Conservation (phyloP, 2,329 filamentous ascomycete species). For the Monosporascus sp. region DNA sequence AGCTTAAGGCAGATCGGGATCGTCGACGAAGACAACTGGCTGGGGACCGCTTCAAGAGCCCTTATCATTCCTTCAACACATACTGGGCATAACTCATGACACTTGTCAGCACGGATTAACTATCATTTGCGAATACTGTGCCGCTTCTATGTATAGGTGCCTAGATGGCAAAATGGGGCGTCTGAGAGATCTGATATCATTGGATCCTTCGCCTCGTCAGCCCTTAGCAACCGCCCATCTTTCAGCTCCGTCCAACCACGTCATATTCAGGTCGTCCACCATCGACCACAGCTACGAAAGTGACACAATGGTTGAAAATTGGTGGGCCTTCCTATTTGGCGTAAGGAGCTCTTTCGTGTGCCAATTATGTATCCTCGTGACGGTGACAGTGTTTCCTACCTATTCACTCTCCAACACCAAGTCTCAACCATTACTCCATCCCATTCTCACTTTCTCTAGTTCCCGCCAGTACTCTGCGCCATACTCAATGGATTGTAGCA, state of each 20-base stretch:
- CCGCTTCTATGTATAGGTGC: no score
- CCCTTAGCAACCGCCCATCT: background rate
- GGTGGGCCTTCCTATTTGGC: background rate
- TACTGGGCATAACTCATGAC: no score
- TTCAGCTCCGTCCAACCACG: background rate
- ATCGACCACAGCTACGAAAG: background rate
- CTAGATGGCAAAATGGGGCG: no score
- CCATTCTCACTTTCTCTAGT: background rate
- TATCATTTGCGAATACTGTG: no score
- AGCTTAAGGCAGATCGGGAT: no score
- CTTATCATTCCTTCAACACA: no score
- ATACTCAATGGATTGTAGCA: background rate
- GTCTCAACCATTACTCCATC: background rate
- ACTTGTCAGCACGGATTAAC: no score
- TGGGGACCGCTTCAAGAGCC: no score
- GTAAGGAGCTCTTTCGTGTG: background rate
- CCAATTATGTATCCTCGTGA: background rate
- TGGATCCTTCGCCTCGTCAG: background rate
- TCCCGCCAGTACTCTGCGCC: background rate
- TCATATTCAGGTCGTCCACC: background rate
- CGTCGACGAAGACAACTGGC: no score
- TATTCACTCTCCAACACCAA: background rate
- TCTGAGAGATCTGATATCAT: no score
- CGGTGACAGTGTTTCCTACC: background rate
- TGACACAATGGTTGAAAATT: background rate